phyloP scores from a whole-genome alignment of 1,284 basidiomycete species.

The Ceratobasidium sp. region DNA sequence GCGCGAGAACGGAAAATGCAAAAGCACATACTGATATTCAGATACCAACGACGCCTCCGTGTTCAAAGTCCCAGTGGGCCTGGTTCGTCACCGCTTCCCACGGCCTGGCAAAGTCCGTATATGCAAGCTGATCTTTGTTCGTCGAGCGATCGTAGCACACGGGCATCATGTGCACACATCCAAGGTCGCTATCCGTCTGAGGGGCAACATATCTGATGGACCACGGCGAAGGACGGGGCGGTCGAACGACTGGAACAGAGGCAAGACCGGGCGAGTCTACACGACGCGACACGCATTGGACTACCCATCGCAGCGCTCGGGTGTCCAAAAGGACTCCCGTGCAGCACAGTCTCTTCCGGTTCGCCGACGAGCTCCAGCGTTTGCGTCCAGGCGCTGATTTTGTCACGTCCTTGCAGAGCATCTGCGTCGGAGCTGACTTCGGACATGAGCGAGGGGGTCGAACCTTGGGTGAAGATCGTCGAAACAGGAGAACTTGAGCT shows the following conservation, averaged over 20 bases:
- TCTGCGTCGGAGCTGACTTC: conserved; percentile 13
- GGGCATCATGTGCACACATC: no score
- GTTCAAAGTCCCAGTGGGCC: no score
- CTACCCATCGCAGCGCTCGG: conserved; percentile 14
- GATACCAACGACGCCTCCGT: no score
- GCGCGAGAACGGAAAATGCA: no score
- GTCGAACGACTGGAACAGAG: conserved; percentile 2
- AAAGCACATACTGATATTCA: no score
- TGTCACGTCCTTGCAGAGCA: not conserved
- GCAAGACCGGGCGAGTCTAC: conserved; percentile 4
- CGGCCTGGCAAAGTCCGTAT: no score
- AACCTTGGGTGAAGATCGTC: not conserved
- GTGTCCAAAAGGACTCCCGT: conserved; percentile 21
- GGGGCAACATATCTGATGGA: no score
- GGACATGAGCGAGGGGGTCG: conserved; percentile 26
- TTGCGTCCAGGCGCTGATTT: not conserved
- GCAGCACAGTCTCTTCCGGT: conserved; percentile 16
- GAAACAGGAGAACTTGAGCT: not conserved
- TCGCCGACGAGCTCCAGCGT: conserved; percentile 7
- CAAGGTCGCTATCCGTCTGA: no score
- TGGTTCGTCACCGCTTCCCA: no score
- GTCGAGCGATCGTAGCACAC: no score
- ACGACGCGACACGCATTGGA: conserved; percentile 7
- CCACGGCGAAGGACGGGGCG: not conserved
- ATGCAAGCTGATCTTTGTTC: no score